Percentiles rank a stretch among this genome's conserved stretches.
Conservation (phyloP, 129 eudicot species). For the Artemisia argyi region DNA sequence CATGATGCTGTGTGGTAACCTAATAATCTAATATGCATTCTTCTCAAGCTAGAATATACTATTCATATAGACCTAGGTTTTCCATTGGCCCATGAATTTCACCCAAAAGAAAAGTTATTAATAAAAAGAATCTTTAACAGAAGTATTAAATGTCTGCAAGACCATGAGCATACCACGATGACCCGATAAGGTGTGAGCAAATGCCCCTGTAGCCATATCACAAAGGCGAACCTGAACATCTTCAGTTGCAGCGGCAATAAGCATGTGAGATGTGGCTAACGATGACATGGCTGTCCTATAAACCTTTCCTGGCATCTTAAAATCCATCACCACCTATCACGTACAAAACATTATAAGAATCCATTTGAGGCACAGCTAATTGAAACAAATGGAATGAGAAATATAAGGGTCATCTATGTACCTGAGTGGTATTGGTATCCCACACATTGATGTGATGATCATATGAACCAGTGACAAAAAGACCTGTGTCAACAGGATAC, state of each 20-base stretch:
- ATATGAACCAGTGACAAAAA: conserved; percentile 89
- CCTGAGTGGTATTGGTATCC: conserved; percentile 97
- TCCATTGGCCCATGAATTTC: no score
- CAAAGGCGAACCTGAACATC: conserved; percentile 99
- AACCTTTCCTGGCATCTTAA: conserved; percentile 98
- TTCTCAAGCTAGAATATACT: no score
- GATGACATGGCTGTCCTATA: conserved; percentile 94
- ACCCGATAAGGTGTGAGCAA: conserved; percentile 97
- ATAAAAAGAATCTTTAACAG: not conserved
- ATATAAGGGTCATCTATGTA: conserved; percentile 14
- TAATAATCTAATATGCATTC: no score
- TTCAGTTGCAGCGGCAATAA: conserved; percentile 95
- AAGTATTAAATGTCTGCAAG: conserved; percentile 16
- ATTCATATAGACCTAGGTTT: no score
- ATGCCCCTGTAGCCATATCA: conserved; percentile 97
- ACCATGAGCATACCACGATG: conserved; percentile 86
- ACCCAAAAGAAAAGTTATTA: no score
- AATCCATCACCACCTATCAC: conserved; percentile 63
- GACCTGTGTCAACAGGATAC: conserved; percentile 97
- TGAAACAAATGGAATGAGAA: not conserved
- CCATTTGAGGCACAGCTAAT: not conserved
- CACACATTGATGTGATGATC: conserved; percentile 93
- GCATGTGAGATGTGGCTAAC: conserved; percentile 87
- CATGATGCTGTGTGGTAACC: no score
- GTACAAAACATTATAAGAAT: not conserved